These are phyloP conservation scores for Penicillium odoratum DNA, from an alignment of 495 filamentous ascomycete species.

Conservation along the genomic window DNA sequence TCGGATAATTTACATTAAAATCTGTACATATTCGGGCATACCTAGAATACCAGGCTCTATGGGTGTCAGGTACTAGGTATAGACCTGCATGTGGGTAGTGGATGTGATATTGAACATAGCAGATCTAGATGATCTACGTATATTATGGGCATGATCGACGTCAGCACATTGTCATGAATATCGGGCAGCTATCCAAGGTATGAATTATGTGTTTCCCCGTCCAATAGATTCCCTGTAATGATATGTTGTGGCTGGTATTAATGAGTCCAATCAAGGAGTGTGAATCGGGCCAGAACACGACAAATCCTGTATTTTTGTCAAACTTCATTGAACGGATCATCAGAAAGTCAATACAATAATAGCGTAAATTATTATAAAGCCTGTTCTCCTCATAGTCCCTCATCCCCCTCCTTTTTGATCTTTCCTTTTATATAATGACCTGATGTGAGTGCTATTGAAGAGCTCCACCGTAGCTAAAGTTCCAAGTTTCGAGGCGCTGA, in stretches of 20 bases:
- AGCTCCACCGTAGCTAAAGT: constrained; percentile 19
- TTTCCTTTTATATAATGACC: constrained; percentile 5
- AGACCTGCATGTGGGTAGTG: too few relatives aligned
- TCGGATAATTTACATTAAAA: background rate
- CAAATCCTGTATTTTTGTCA: background rate
- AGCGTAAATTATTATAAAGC: background rate
- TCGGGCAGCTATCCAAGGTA: constrained; percentile 2
- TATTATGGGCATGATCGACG: background rate
- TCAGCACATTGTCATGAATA: constrained; percentile 6
- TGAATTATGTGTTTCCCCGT: background rate
- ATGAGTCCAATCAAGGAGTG: constrained; percentile 12
- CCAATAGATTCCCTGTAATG: background rate
- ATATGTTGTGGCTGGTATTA: constrained; percentile 1
- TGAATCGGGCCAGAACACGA: background rate
- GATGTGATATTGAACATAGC: too few relatives aligned
- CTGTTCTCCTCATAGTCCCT: background rate
- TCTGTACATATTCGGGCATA: too few relatives aligned
- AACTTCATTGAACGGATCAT: background rate
- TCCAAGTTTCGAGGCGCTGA: constrained; percentile 20
- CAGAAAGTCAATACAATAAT: background rate
- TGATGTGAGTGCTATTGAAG: constrained; percentile 28
- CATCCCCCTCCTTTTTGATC: constrained; percentile 1
- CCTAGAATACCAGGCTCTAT: too few relatives aligned
- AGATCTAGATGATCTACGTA: background rate
- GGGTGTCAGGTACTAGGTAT: too few relatives aligned